Base-by-base conservation (phyloP, 768 basidiomycete genomes). In the Pleurotus pulmonarius region DNA sequence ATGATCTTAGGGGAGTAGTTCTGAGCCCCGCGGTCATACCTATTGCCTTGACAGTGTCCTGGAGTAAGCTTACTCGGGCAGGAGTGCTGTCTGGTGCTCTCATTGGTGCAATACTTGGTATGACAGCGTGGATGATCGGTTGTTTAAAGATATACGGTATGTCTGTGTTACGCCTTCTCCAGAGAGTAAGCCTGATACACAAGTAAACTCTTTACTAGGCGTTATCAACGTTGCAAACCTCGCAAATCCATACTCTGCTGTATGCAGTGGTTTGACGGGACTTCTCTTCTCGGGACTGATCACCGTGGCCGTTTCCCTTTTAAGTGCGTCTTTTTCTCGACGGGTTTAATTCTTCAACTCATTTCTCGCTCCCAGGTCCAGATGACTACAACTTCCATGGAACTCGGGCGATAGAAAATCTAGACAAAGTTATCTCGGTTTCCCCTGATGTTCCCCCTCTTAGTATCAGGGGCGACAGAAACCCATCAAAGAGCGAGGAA, bases 1-100 rank as follows among this genome's bases (percentile, higher is more conserved):
- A 0, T 43, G 38, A 9, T 26, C 5, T 2, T 53, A 79, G 79
- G 68, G 79, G 77, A n/a, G 76, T 77, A 5, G 64, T 79, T 13
- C 73, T 80, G 15, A 75, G 76, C 57, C 77, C 78, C 9, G 78
- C 77, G 0, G 79, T 80, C n/a, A 74, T 79, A 49, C 78, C 79
- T 1, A 77, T 81, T 49, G 75, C 65, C 3, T 65, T 80, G 37
- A 79, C 74, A 0, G 73, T 80, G 34, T 74, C 74, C 0, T 79
- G 78, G 78, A 70, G 72, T 34, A 79, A 78, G 58, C 62, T 81
- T 13, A 74, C 75, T 2, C 61, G 64, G 11, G 68, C 70, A 1
- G 77, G 71, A 13, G 72, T 80, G 0, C 64, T 78, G 26, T 60
- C 63, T 37, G 79, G 78, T 2, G 67, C 75, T 12, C 65, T 80